Percentiles rank a stretch among this genome's conserved stretches.
phyloP scores from a whole-genome alignment of 176 grass and related monocot species.

The Thinopyrum elongatum region DNA sequence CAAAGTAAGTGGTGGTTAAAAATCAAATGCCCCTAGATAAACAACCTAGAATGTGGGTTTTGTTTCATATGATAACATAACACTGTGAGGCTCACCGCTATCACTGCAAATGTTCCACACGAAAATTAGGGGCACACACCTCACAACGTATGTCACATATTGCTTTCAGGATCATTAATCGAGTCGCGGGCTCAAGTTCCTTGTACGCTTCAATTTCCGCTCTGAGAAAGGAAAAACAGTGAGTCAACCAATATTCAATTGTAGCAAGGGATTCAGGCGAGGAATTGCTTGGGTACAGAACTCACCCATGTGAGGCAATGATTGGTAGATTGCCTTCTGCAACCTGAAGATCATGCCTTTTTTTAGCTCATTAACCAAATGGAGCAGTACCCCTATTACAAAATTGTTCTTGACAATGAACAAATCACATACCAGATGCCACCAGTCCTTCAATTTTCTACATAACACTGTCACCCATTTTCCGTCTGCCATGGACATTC shows the following conservation, averaged over 20 bases:
- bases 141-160: constrained; percentile 93
- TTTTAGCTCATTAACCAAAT: constrained; percentile 47
- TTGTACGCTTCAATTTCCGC: constrained; percentile 74
- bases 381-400: constrained; percentile 15
- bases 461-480: constrained; percentile 91
- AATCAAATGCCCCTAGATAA: too few species aligned
- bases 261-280: constrained; percentile 19
- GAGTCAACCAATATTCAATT: constrained; percentile 15
- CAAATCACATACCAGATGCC: constrained; percentile 72
- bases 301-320: constrained; percentile 86
- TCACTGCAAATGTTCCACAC: constrained; percentile 1
- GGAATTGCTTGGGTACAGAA: not conserved
- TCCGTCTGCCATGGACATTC: constrained; percentile 70
- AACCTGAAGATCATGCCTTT: constrained; percentile 59
- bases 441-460: constrained; percentile 95
- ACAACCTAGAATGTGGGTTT: not conserved
- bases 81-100: not conserved
- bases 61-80: not conserved
- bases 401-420: constrained; percentile 22
- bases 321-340: constrained; percentile 86
- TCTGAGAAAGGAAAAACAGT: constrained; percentile 35
- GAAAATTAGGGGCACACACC: constrained; percentile 37
- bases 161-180: constrained; percentile 81
- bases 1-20: too few species aligned
- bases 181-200: constrained; percentile 70